Evolutionary conservation across 768 basidiomycete species (phyloP).

Genomic region (Nevesoporus exiguus): DNA sequence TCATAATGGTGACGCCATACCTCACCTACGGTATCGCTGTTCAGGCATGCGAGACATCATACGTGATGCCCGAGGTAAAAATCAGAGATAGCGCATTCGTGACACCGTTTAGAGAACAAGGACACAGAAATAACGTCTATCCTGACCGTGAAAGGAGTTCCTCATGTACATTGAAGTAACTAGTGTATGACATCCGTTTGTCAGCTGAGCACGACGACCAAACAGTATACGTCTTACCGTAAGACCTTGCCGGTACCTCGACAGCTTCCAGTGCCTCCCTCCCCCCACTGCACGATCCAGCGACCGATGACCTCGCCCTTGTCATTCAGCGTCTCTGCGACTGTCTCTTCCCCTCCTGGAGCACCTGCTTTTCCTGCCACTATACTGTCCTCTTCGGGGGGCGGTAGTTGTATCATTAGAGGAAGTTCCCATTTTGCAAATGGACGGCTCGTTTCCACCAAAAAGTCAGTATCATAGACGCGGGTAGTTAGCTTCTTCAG

Average conservation of each 20-base stretch:
- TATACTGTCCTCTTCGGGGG: constrained; percentile 31
- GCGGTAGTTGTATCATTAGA: constrained; percentile 44
- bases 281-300: constrained; percentile 77
- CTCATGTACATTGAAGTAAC: constrained; percentile 53
- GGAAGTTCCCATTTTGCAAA: constrained; percentile 84
- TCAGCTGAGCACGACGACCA: neutral
- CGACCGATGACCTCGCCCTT: constrained; percentile 62
- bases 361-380: constrained; percentile 30
- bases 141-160: constrained; percentile 36
- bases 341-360: constrained; percentile 65
- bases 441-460: constrained; percentile 61
- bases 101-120: neutral
- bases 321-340: constrained; percentile 68
- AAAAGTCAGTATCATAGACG: constrained; percentile 71
- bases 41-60: neutral
- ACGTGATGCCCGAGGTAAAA: neutral
- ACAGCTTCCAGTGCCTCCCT: constrained; percentile 61
- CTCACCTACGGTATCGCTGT: neutral
- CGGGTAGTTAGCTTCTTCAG: constrained; percentile 62
- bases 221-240: constrained; percentile 46
- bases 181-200: constrained; percentile 11
- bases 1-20: no score
- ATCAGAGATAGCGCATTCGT: neutral
- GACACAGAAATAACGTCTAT: neutral
- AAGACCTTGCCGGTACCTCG: constrained; percentile 58